These are phyloP conservation scores for Dactylellina drechsleri DNA, from an alignment of 2,329 filamentous ascomycete species.

Conservation along the genomic window DNA sequence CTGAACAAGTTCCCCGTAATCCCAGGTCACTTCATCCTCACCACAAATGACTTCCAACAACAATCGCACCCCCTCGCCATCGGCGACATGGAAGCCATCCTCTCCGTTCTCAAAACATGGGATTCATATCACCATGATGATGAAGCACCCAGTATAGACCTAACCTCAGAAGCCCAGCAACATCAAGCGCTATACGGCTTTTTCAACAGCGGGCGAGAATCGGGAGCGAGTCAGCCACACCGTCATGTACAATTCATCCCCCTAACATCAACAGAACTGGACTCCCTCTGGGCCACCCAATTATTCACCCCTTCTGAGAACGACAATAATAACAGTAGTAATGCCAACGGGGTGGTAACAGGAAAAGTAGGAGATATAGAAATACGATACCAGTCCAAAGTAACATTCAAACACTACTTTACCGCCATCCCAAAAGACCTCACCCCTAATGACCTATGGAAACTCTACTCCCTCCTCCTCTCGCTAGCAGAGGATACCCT, in stretches of 20 bases:
- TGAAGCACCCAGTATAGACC: not conserved
- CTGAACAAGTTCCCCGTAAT: constrained; percentile 81
- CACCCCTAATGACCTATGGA: constrained; percentile 23
- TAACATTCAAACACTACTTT: constrained; percentile 55
- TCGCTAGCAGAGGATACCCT: constrained; percentile 42
- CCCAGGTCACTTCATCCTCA: constrained; percentile 76
- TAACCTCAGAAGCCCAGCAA: not conserved
- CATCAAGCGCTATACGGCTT: constrained; percentile 49
- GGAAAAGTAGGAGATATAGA: constrained; percentile 7
- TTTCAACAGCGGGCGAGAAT: constrained; percentile 56
- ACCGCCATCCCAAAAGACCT: constrained; percentile 8
- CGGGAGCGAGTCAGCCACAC: constrained; percentile 57
- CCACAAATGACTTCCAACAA: constrained; percentile 71
- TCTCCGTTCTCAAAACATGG: constrained; percentile 31
- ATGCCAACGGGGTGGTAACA: constrained; percentile 7
- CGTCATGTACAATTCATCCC: constrained; percentile 57
- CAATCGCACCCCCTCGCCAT: constrained; percentile 67
- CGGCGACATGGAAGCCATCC: constrained; percentile 15
- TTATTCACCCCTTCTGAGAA: constrained; percentile 12
- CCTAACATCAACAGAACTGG: constrained; percentile 24
- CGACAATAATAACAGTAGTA: no score
- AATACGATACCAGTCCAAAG: constrained; percentile 46
- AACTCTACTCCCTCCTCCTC: constrained; percentile 40
- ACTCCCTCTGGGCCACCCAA: constrained; percentile 26
- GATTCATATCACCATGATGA: constrained; percentile 5